Evolutionary conservation across 805 yeast genomes (phyloP), one percentile per base, ranked within the genome.

Genomic region (Candida arabinofermentans): DNA sequence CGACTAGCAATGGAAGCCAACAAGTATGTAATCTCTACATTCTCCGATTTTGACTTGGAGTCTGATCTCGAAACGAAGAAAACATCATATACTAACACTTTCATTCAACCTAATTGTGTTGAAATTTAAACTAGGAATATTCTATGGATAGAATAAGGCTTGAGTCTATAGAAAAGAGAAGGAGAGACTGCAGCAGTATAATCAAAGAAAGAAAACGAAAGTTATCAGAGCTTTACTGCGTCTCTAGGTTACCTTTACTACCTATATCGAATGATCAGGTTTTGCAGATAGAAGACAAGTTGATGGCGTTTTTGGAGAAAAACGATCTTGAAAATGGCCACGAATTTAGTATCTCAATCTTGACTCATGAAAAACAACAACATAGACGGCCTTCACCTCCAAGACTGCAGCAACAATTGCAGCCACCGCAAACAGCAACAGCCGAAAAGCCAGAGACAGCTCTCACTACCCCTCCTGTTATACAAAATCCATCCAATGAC

Each of bases 191-290:
- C 35, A 46, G 64, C 34, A 71, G 68, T 37, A 61, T 77, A n/a
- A 63, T 77, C 10, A 65, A 69, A 45, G 65, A 67, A 34, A 65
- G 88, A 37, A 78, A 78, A 51, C 64, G 81, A 22, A 78, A 77
- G 53, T 65, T 83, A 19, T 70, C 83, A 2, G 85, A 81, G 57
- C 62, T 83, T 14, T 82, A 77, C 54, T 75, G 80, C 48, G 72
- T 82, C 12, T 68, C 85, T 9, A 59, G 77, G 45, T 59, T 77
- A 39, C 77, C 81, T 16, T 64, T 69, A 42, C 56, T 74, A 41
- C 79, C 66, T 36, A 65, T 55, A 49, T 69, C 70, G 44, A 67
- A 54, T 44, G 67, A 51, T 37, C 68, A 53, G 24, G 61, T 66
- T 47, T 57, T 57, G 43, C 67, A 51, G 48, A 65, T 61, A 21